Evolutionary conservation across 2,329 filamentous ascomycete genomes (phyloP).

Genomic region (Fusarium citri): DNA sequence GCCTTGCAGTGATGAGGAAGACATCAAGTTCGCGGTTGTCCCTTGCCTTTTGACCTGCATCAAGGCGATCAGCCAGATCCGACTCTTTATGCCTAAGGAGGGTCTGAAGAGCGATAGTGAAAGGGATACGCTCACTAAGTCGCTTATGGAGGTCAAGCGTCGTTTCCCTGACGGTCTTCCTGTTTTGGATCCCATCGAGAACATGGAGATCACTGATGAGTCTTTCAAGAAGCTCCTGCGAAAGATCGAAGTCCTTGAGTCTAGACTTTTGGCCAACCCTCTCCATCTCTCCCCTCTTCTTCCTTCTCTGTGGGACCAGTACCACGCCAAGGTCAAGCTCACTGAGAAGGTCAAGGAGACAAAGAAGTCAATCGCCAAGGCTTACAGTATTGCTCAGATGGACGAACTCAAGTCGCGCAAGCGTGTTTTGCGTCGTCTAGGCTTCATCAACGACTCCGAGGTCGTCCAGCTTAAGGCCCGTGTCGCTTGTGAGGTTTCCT

Average conservation of each 20-base stretch:
- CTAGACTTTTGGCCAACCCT: constrained; percentile 86
- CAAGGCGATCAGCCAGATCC: constrained; percentile 84
- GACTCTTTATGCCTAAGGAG: constrained; percentile 85
- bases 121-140: constrained; percentile 74
- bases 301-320: constrained; percentile 86
- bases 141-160: constrained; percentile 80
- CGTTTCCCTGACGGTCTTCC: constrained; percentile 94
- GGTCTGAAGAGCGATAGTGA: constrained; percentile 72
- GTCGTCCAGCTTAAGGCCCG: constrained; percentile 97
- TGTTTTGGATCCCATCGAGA: constrained; percentile 90
- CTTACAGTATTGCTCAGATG: constrained; percentile 89
- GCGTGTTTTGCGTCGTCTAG: constrained; percentile 90
- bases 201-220: constrained; percentile 94
- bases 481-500: constrained; percentile 97
- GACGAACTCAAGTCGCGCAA: constrained; percentile 97
- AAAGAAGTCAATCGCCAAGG: constrained; percentile 87
- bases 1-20: constrained; percentile 47
- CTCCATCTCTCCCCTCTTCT: constrained; percentile 91
- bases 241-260: constrained; percentile 98
- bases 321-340: constrained; percentile 81
- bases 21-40: constrained; percentile 59
- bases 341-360: constrained; percentile 84
- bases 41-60: constrained; percentile 89
- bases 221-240: constrained; percentile 91
- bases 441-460: constrained; percentile 95